Percentiles rank a stretch among this genome's conserved stretches.
Evolutionary conservation across 345 rosid species (phyloP).

Genomic region (Schrenkiella parvula): DNA sequence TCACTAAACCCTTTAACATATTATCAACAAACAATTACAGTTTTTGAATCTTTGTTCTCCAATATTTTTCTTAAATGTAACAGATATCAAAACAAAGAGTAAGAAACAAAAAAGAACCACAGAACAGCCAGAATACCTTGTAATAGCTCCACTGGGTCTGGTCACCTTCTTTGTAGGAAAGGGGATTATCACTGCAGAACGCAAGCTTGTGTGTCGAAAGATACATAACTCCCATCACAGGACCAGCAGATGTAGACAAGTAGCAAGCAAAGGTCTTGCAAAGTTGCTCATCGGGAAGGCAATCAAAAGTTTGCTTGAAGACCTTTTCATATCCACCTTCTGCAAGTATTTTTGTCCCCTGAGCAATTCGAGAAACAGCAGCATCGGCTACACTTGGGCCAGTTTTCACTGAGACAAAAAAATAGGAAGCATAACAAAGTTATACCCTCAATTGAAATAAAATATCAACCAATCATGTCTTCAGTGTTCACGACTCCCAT

Average conservation of each 20-base stretch:
- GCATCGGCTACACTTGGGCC: conserved; percentile 93
- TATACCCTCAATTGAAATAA: background rate
- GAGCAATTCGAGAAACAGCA: conserved; percentile 86
- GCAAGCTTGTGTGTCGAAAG: conserved; percentile 77
- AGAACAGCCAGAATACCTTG: conserved; percentile 47
- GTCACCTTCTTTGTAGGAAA: conserved; percentile 71
- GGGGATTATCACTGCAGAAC: conserved; percentile 77
- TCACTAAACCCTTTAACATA: background rate
- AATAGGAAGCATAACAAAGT: background rate
- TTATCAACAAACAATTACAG: background rate
- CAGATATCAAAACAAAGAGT: background rate
- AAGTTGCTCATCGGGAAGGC: conserved; percentile 72
- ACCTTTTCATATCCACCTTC: conserved; percentile 97
- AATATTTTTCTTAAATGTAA: background rate
- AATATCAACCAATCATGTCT: background rate
- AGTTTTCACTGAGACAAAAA: conserved; percentile 69
- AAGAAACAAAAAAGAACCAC: background rate
- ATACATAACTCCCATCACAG: conserved; percentile 86
- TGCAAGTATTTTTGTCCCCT: conserved; percentile 83
- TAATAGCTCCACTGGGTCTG: conserved; percentile 79
- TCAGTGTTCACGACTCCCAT: background rate
- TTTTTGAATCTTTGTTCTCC: background rate
- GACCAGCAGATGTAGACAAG: conserved; percentile 96
- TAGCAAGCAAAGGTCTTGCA: conserved; percentile 79
- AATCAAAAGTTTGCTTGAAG: conserved; percentile 72